Evolutionary conservation across 2,329 filamentous ascomycete species (phyloP), one percentile per base, ranked within the genome.

Genomic region (Xylariales sp.): DNA sequence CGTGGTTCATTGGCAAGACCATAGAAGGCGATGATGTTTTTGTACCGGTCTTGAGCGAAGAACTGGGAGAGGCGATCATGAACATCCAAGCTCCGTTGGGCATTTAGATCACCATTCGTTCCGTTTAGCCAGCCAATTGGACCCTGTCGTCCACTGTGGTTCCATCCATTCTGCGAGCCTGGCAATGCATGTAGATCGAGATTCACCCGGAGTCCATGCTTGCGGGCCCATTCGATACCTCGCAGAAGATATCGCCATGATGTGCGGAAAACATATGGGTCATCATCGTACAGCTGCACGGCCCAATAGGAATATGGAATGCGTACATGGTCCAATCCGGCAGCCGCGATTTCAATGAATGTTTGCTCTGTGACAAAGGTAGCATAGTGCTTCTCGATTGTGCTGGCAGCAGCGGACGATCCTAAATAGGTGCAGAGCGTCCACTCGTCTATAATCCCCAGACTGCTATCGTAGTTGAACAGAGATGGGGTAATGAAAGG

Each of bases 221-320:
- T 90, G 18, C 93, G 84, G 30, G 86, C 88, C 76, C 88, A 98
- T 60, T 98, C 93, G 48, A 98, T 95, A 8, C 76, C 88, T 13
- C 93, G 83, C 8, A 98, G 76, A 2, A 98, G 80, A 55, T 98
- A 98, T 11, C 93, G 78, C 91, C 91, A 98, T 2, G 87, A 84
- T 1, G 88, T 86, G 29, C 89, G 82, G 42, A 85, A 78, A 2
- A 98, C 73, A 55, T 95, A 98, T 2, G 90, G 88, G 54, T 98
- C 93, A 29, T 73, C 81, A 19, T 87, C 81, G 60, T 95, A 96
- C 0, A 82, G 85, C 41, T 81, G 78, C 2, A 97, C 82, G 0
- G 90, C 88, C 93, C 93, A 98, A 69, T 98, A 98, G 8, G 85
- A 88, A 59, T 84, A 97, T 0, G 87, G 89, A 38, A 98, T 96